phyloP scores from a whole-genome alignment of 345 rosid species.

The Brassica juncea region DNA sequence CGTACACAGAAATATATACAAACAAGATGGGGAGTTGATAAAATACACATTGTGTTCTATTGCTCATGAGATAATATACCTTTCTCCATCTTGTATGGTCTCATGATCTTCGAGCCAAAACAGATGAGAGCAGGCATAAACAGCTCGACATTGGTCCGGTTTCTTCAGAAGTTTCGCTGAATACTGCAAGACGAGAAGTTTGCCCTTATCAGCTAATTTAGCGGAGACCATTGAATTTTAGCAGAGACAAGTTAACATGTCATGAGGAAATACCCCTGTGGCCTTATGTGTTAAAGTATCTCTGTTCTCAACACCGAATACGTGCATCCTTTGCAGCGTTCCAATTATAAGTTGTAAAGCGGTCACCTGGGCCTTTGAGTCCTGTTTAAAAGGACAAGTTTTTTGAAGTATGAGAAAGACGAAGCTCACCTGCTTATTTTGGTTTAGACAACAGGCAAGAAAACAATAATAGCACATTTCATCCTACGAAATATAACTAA shows the following conservation, averaged over 20 bases:
- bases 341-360: constrained; percentile 89
- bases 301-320: constrained; percentile 96
- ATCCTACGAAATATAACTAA: constrained; percentile 48
- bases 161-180: constrained; percentile 96
- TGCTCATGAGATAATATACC: constrained; percentile 43
- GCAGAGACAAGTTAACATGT: constrained; percentile 6
- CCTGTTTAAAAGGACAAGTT: constrained; percentile 51
- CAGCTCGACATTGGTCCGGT: constrained; percentile 99
- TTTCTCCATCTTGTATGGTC: constrained; percentile 86
- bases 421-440: constrained; percentile 5
- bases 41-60: neutral
- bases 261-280: constrained; percentile 69
- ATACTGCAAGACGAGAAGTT: constrained; percentile 59
- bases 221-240: constrained; percentile 18
- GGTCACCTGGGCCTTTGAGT: constrained; percentile 92
- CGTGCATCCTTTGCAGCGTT: constrained; percentile 97
- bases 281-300: constrained; percentile 45
- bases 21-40: constrained; percentile 5
- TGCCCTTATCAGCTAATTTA: constrained; percentile 28
- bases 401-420: constrained; percentile 15
- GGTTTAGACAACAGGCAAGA: neutral
- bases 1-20: neutral
- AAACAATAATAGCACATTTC: neutral
- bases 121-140: constrained; percentile 90
- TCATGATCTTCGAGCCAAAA: constrained; percentile 97